Percentiles rank a stretch among this genome's conserved stretches.
Conservation (phyloP, 2,329 filamentous ascomycete species). For the Rutstroemia sp. region DNA sequence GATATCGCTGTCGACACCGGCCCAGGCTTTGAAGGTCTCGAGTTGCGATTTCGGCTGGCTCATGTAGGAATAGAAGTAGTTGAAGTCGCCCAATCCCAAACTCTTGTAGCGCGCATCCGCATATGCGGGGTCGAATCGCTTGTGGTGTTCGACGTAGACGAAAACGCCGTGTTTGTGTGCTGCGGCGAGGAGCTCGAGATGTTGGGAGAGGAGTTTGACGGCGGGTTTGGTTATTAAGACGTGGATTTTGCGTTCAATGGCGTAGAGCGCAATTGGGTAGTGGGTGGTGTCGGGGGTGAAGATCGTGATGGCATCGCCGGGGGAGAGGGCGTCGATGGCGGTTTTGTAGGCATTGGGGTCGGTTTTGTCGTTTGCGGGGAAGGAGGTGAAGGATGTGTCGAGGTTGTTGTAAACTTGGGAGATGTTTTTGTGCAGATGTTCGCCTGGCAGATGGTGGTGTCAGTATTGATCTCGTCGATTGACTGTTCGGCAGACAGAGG, state of each 20-base stretch:
- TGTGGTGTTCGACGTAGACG: slow-evolving; percentile 94
- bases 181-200: slow-evolving; percentile 66
- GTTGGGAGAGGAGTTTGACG: slow-evolving; percentile 74
- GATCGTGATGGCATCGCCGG: slow-evolving; percentile 87
- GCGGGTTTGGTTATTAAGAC: slow-evolving; percentile 93
- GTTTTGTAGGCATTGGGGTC: slow-evolving; percentile 81
- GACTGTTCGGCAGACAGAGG: too few species aligned
- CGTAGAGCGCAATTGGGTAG: slow-evolving; percentile 86
- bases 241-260: slow-evolving; percentile 80
- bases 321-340: slow-evolving; percentile 75
- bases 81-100: slow-evolving; percentile 79
- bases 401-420: slow-evolving; percentile 79
- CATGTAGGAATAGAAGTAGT: slow-evolving; percentile 90
- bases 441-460: slow-evolving; percentile 40
- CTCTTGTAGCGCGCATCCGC: slow-evolving; percentile 77
- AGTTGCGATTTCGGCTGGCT: slow-evolving; percentile 25
- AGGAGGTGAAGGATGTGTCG: slow-evolving; percentile 80
- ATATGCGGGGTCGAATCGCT: slow-evolving; percentile 91
- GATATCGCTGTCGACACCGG: slow-evolving; percentile 85
- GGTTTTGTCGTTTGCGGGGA: slow-evolving; percentile 62
- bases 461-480: too few species aligned
- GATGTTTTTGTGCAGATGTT: slow-evolving; percentile 85
- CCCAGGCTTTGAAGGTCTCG: slow-evolving; percentile 35
- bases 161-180: slow-evolving; percentile 71
- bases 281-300: slow-evolving; percentile 94